Conservation (phyloP, 176 grass and related monocot genomes). For the Tillandsia leiboldiana region DNA sequence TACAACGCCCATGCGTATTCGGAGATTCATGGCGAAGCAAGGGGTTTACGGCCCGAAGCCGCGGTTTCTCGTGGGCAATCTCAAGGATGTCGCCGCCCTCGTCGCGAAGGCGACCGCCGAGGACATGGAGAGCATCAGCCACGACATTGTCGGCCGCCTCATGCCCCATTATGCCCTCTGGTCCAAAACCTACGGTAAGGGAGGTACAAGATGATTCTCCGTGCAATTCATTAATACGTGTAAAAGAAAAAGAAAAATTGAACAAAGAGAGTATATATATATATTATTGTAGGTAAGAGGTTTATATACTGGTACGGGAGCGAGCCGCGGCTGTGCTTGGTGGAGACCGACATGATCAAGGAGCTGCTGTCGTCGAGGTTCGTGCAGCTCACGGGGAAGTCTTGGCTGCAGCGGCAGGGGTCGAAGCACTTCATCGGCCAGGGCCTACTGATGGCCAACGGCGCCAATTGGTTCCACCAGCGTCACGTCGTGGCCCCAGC, state of each 20-base stretch:
- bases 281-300: slow-evolving; percentile 48
- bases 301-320: slow-evolving; percentile 84
- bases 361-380: slow-evolving; percentile 76
- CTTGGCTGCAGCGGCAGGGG: slow-evolving; percentile 77
- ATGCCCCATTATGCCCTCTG: slow-evolving; percentile 93
- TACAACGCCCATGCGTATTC: slow-evolving; percentile 53
- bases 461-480: slow-evolving; percentile 73
- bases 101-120: slow-evolving; percentile 38
- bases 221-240: too few relatives aligned
- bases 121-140: slow-evolving; percentile 56
- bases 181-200: slow-evolving; percentile 51
- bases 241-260: too few relatives aligned
- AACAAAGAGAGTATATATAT: not conserved
- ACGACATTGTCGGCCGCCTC: slow-evolving; percentile 80
- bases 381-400: slow-evolving; percentile 61
- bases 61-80: slow-evolving; percentile 54
- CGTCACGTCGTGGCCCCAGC: slow-evolving; percentile 84
- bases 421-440: slow-evolving; percentile 70
- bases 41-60: slow-evolving; percentile 46
- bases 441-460: slow-evolving; percentile 87
- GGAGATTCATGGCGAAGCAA: slow-evolving; percentile 52
- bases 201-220: too few relatives aligned
- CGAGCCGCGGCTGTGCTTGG: slow-evolving; percentile 83
- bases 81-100: slow-evolving; percentile 48
- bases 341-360: slow-evolving; percentile 68